A percentile compares a stretch with the other conserved stretches of the same genome.
Conservation (phyloP, 2,329 filamentous ascomycete genomes). For the Scleromitrula shiraiana region DNA sequence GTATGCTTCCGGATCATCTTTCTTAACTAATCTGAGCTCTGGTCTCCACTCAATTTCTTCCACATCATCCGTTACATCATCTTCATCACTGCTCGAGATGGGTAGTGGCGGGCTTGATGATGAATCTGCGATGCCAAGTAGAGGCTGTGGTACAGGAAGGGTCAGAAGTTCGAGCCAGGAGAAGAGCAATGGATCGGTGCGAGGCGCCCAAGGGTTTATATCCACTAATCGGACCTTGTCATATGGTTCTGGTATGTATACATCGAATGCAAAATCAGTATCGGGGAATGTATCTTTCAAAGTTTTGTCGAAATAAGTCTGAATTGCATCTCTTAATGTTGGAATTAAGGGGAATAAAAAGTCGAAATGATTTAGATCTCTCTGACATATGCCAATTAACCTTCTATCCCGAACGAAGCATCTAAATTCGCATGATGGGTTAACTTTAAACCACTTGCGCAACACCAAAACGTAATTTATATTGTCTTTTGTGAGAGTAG, state of each 20-base stretch:
- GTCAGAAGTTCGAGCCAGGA: constrained; percentile 81
- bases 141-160: constrained; percentile 52
- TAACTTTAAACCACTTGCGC: constrained; percentile 79
- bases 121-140: constrained; percentile 42
- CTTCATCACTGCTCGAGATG: constrained; percentile 33
- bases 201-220: constrained; percentile 87
- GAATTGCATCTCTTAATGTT: constrained; percentile 59
- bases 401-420: constrained; percentile 84
- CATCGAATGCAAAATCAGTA: constrained; percentile 77
- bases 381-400: constrained; percentile 77
- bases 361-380: constrained; percentile 83
- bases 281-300: constrained; percentile 76
- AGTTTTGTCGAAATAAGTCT: constrained; percentile 67
- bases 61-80: constrained; percentile 40
- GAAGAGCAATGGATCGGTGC: constrained; percentile 85
- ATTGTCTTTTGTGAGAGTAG: constrained; percentile 29
- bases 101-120: constrained; percentile 26
- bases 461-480: constrained; percentile 58
- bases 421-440: constrained; percentile 87
- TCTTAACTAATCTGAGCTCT: constrained; percentile 74
- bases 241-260: constrained; percentile 71
- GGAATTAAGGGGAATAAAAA: constrained; percentile 62
- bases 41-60: constrained; percentile 54
- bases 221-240: constrained; percentile 67
- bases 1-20: constrained; percentile 82